Conservation (phyloP, 75 land plant genomes). For the Pinus tabuliformis region DNA sequence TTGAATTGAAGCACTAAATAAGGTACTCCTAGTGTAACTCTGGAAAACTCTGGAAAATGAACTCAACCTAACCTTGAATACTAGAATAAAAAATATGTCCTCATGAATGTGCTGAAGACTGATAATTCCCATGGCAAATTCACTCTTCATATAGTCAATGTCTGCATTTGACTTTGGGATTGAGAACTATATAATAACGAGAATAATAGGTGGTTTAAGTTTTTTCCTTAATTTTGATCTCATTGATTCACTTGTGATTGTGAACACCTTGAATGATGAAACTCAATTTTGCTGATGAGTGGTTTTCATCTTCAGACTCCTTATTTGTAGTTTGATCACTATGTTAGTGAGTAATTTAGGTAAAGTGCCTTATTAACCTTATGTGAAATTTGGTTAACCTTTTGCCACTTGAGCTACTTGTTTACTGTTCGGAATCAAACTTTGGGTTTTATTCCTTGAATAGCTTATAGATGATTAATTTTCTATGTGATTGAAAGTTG, state of each 20-base stretch:
- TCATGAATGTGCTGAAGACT: no score
- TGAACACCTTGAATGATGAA: slow-evolving; percentile 1
- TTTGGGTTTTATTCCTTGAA: not conserved
- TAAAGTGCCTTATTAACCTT: not conserved
- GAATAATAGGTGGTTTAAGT: not conserved
- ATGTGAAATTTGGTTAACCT: not conserved
- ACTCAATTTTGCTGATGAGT: not conserved
- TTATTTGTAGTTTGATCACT: no score
- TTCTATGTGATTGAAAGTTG: not conserved
- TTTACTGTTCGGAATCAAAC: not conserved
- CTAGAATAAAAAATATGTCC: no score
- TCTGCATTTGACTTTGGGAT: not conserved
- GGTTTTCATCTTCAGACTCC: not conserved
- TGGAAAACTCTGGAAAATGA: no score
- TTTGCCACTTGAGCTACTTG: not conserved
- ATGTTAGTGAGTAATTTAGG: no score
- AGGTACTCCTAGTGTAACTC: no score
- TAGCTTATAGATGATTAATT: not conserved
- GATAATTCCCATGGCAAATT: no score
- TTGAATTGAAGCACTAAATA: no score
- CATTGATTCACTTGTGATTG: not conserved
- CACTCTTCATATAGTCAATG: not conserved
- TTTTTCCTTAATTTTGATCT: not conserved
- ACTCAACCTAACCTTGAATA: no score
- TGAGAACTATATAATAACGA: not conserved